Evolutionary conservation across 2,329 filamentous ascomycete genomes (phyloP), one percentile per base, ranked within the genome.

Genomic region (Lomentospora prolificans): DNA sequence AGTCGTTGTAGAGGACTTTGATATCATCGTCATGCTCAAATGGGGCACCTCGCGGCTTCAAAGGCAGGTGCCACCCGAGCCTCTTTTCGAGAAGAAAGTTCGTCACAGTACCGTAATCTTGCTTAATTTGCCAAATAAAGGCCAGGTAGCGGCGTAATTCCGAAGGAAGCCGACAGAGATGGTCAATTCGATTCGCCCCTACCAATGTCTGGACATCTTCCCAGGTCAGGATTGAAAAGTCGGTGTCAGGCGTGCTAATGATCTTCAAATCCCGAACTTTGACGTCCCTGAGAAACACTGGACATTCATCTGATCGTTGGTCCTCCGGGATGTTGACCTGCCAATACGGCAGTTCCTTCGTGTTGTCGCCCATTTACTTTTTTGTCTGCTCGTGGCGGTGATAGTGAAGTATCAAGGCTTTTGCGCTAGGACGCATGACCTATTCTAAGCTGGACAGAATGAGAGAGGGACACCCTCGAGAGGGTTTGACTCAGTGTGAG

Each of bases 1-100:
- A 96, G 75, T 97, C 91, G 66, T 97, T 97, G 70, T 80, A 82
- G 41, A 96, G 69, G 51, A 95, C 84, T 68, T 84, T 90, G 63
- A 85, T 72, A 64, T 94, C 86, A 8, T 74, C 72, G 0, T 69
- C 69, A 55, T 61, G 64, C 59, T 72, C 69, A 59, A 82, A 78
- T 0, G 75, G 75, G 24, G 55, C 59, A 17, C 63, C 65, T 3
- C 63, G 60, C 7, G 70, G 56, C 39, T 57, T 55, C 14, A 77
- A 63, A 1, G 75, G 76, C n/a, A 60, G 57, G 2, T 70, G 67
- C 92, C 92, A 96, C 14, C 73, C 70, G 57, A 96, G 72, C 51
- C 90, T 75, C 66, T 89, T 74, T 25, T 75, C 72, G 46, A 95
- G 70, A 41, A 96, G 79, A 65, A 90, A 96, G 54, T 81, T 75